These are phyloP conservation scores for Mycogone perniciosa DNA, from an alignment of 2,329 filamentous ascomycete genomes.

Conservation along the genomic window DNA sequence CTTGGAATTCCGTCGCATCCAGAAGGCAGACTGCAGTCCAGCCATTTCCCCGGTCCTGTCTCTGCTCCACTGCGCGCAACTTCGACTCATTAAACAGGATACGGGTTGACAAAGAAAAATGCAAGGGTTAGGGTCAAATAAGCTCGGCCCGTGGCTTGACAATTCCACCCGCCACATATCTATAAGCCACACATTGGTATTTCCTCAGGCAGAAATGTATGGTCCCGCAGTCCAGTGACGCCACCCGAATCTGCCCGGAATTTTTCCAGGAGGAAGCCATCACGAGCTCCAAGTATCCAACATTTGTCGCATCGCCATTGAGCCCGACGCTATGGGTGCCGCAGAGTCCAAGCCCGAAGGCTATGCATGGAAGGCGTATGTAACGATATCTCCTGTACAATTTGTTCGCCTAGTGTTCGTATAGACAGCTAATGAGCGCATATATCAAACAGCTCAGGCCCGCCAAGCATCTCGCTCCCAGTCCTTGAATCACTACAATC, in stretches of 20 bases:
- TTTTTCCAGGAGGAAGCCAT: conserved; percentile 25
- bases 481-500: conserved; percentile 77
- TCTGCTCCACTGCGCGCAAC: too few relatives aligned
- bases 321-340: conserved; percentile 47
- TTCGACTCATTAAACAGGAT: too few relatives aligned
- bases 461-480: conserved; percentile 64
- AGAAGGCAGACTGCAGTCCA: too few relatives aligned
- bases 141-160: too few relatives aligned
- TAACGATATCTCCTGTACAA: conserved; percentile 12
- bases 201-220: conserved; percentile 27
- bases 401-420: not conserved
- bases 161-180: not conserved
- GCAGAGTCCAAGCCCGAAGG: conserved; percentile 48
- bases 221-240: conserved; percentile 23
- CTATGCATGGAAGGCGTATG: conserved; percentile 52
- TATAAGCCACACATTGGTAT: conserved; percentile 9
- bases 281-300: conserved; percentile 23
- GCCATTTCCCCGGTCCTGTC: too few relatives aligned
- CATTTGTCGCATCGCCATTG: conserved; percentile 29
- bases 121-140: too few relatives aligned
- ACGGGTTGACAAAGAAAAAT: too few relatives aligned
- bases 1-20: too few relatives aligned
- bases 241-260: conserved; percentile 30
- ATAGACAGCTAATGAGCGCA: conserved; percentile 11
- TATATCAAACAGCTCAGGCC: conserved; percentile 32